These are phyloP conservation scores for Penicillium cataractarum DNA, from an alignment of 495 filamentous ascomycete genomes.

Conservation along the genomic window DNA sequence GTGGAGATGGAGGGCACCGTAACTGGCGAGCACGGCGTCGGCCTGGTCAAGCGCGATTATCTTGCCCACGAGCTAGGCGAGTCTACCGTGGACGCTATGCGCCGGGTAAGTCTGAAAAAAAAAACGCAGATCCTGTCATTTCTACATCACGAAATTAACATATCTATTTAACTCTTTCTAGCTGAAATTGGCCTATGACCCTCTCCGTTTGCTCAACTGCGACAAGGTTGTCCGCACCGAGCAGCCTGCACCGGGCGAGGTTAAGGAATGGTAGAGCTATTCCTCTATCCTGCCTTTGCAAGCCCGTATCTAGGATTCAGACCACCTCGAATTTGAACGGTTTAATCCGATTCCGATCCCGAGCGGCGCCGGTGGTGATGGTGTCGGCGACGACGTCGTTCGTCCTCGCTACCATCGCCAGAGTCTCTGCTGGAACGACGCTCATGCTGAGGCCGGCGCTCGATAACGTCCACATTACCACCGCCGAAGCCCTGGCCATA, in stretches of 20 bases:
- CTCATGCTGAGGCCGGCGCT: conserved; percentile 17
- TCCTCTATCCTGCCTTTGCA: neutral
- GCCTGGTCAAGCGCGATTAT: conserved; percentile 65
- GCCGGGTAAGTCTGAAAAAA: conserved; percentile 51
- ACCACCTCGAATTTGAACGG: neutral
- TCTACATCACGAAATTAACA: conserved; percentile 16
- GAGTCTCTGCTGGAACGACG: conserved; percentile 20
- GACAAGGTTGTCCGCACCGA: conserved; percentile 65
- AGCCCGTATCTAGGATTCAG: neutral
- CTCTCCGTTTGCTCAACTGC: conserved; percentile 66
- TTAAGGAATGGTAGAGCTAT: conserved; percentile 43
- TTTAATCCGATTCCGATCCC: conserved; percentile 28
- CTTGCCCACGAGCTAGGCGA: conserved; percentile 59
- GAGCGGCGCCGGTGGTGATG: conserved; percentile 46
- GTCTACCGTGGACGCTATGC: conserved; percentile 63
- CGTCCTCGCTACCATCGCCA: conserved; percentile 25
- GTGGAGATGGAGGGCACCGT: conserved; percentile 68
- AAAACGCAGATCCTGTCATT: neutral
- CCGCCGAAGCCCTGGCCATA: conserved; percentile 23
- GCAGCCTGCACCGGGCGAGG: conserved; percentile 39
- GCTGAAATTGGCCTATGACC: conserved; percentile 69
- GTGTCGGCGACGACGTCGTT: conserved; percentile 31
- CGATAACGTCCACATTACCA: conserved; percentile 11
- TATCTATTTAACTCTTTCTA: conserved; percentile 24
- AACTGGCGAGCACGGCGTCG: conserved; percentile 67